These are phyloP conservation scores for Irpex sp. DNA, from an alignment of 1,284 basidiomycete genomes.

Conservation along the genomic window DNA sequence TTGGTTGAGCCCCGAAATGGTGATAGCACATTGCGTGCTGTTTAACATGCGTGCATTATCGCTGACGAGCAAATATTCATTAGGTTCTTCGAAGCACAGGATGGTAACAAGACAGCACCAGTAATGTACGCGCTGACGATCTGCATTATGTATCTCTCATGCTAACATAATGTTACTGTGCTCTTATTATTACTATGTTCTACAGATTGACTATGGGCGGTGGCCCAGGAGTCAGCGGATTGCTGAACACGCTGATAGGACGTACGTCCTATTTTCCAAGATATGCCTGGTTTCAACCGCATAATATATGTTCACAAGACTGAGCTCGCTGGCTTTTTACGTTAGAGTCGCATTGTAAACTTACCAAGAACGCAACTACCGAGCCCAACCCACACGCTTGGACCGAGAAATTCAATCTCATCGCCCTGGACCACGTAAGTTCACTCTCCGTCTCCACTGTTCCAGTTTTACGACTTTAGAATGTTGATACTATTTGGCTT, in stretches of 20 bases:
- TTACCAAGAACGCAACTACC: constrained; percentile 19
- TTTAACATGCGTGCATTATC: background rate
- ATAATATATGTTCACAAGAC: background rate
- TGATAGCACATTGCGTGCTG: no score
- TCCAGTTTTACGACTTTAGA: no score
- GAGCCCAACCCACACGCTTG: constrained; percentile 25
- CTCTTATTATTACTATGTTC: no score
- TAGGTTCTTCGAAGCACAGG: constrained; percentile 31
- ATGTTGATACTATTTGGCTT: no score
- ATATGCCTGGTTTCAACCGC: no score
- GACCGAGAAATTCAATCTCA: constrained; percentile 28
- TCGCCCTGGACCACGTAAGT: constrained; percentile 32
- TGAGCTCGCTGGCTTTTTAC: background rate
- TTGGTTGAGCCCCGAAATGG: no score
- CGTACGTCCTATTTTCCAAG: constrained; percentile 6
- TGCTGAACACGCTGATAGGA: constrained; percentile 26
- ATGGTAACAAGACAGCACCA: constrained; percentile 23
- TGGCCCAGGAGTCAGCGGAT: constrained; percentile 28
- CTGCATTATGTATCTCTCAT: no score
- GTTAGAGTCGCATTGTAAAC: constrained; percentile 23
- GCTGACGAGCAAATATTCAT: background rate
- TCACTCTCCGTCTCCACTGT: no score
- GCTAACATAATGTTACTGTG: no score
- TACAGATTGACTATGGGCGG: constrained; percentile 30
- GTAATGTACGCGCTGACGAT: constrained; percentile 20